These are phyloP conservation scores for Arthroderma uncinatum DNA, from an alignment of 2,329 filamentous ascomycete species.

Conservation along the genomic window DNA sequence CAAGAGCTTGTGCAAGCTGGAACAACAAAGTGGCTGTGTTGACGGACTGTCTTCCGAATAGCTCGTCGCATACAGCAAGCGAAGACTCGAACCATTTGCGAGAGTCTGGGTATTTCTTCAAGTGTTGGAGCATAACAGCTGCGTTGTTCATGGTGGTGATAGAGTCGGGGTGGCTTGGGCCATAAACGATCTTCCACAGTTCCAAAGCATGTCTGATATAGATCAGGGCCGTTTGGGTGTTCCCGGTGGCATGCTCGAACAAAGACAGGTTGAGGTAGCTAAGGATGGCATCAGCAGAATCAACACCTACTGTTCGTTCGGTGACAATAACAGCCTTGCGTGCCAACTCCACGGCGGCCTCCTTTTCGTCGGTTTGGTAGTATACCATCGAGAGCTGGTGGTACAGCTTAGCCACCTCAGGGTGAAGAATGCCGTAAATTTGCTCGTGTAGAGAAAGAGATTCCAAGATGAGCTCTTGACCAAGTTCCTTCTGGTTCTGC, in stretches of 20 bases:
- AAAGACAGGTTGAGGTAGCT: constrained; percentile 93
- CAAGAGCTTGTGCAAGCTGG: constrained; percentile 90
- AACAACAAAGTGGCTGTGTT: constrained; percentile 92
- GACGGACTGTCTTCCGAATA: constrained; percentile 81
- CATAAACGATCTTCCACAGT: constrained; percentile 96
- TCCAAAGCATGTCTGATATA: constrained; percentile 89
- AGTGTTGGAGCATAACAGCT: constrained; percentile 92
- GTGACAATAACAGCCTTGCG: constrained; percentile 94
- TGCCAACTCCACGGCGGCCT: constrained; percentile 84
- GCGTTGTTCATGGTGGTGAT: constrained; percentile 99
- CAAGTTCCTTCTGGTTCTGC: constrained; percentile 88
- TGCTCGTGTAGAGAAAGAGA: constrained; percentile 94
- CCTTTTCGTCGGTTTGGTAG: constrained; percentile 96
- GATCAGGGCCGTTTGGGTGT: constrained; percentile 74
- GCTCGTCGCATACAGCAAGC: constrained; percentile 72
- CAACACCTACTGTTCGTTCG: constrained; percentile 84
- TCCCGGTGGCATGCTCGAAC: constrained; percentile 84
- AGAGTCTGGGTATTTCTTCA: constrained; percentile 91
- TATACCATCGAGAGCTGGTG: constrained; percentile 92
- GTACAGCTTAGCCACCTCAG: constrained; percentile 90
- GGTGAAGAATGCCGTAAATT: constrained; percentile 94
- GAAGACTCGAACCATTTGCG: constrained; percentile 95
- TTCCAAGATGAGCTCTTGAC: constrained; percentile 90
- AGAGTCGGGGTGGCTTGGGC: constrained; percentile 83
- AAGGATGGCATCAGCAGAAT: constrained; percentile 85